phyloP scores from a whole-genome alignment of 345 rosid genomes.

The Litchi chinensis region DNA sequence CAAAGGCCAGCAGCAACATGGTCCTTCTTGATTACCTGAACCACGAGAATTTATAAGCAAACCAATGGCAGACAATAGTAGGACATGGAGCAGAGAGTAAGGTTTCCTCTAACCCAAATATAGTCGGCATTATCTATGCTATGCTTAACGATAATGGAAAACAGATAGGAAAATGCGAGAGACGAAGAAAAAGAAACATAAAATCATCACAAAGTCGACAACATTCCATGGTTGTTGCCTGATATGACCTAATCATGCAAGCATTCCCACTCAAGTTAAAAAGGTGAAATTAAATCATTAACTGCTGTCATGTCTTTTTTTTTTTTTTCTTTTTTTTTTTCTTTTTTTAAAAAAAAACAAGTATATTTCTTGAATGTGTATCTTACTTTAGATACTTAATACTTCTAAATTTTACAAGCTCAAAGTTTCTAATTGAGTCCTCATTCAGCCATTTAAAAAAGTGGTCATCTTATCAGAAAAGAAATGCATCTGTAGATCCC shows the following conservation, averaged over 20 bases:
- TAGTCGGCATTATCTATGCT: not conserved
- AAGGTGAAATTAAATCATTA: not conserved
- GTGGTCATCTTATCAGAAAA: not conserved
- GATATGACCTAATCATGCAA: not conserved
- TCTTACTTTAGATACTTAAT: not conserved
- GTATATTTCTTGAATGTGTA: not conserved
- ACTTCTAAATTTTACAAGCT: not conserved
- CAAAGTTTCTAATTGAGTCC: not conserved
- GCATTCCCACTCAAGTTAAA: not conserved
- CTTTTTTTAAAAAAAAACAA: too few relatives aligned
- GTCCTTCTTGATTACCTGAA: constrained; percentile 93
- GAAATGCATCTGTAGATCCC: not conserved
- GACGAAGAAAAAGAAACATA: not conserved
- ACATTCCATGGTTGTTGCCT: not conserved
- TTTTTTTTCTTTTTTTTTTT: too few relatives aligned
- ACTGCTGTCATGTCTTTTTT: not conserved
- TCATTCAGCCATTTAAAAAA: not conserved
- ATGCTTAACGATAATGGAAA: not conserved
- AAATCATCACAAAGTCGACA: not conserved
- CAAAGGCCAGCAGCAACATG: constrained; percentile 95
- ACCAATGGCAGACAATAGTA: constrained; percentile 1
- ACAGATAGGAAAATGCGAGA: not conserved
- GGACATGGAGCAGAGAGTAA: constrained; percentile 6
- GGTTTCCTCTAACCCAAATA: constrained; percentile 4
- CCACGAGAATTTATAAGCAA: constrained; percentile 16